Conservation (phyloP, 169 alveolate species). For the Plasmodium blacklocki region DNA sequence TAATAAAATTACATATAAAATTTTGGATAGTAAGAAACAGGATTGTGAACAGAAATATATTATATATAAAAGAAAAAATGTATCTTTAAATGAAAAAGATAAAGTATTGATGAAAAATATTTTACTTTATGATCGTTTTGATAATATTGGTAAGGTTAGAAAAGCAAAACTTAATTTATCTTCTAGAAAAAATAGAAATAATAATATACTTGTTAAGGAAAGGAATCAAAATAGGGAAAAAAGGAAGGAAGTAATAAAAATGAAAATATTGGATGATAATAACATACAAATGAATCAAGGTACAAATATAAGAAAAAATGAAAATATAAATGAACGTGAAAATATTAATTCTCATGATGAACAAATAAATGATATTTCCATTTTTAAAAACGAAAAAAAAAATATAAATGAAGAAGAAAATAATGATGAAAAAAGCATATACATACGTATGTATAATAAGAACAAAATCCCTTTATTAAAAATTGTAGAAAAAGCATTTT, state of each 20-base stretch:
- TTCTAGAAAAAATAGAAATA: no score
- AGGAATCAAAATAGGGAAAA: not conserved
- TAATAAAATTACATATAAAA: not conserved
- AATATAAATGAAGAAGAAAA: slow-evolving; percentile 7
- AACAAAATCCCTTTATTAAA: slow-evolving; percentile 18
- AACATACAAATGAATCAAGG: not conserved
- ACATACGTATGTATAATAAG: slow-evolving; percentile 42
- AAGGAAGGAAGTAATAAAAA: slow-evolving; percentile 16
- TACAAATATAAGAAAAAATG: slow-evolving; percentile 3
- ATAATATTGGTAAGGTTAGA: not conserved
- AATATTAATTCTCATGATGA: not conserved
- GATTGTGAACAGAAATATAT: no score
- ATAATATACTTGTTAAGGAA: no score
- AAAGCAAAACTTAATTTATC: no score
- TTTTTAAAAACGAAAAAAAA: not conserved
- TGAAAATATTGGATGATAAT: slow-evolving; percentile 4
- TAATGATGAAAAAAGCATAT: slow-evolving; percentile 23
- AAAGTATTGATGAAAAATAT: slow-evolving; percentile 21
- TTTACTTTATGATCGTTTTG: slow-evolving; percentile 30
- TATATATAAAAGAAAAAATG: no score
- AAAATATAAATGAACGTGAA: not conserved
- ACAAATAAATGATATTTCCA: not conserved
- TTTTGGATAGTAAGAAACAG: not conserved
- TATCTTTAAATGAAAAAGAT: slow-evolving; percentile 22
- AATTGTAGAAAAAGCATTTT: slow-evolving; percentile 45